These are phyloP conservation scores for Periconia sp. DNA, from an alignment of 2,329 filamentous ascomycete genomes.

Conservation along the genomic window DNA sequence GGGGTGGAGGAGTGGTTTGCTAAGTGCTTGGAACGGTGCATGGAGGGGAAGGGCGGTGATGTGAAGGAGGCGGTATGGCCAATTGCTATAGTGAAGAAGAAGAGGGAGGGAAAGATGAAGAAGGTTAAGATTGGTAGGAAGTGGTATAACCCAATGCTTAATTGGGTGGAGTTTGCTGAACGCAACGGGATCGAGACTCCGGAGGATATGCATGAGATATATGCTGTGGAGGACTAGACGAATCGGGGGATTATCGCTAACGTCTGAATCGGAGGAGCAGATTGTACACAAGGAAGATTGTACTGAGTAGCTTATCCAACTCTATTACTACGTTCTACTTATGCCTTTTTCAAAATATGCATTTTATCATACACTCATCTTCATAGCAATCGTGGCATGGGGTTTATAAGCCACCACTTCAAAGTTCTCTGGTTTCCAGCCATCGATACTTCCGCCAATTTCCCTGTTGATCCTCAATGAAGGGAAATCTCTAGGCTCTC, in stretches of 20 bases:
- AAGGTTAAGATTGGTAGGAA: constrained; percentile 11
- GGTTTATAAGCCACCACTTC: constrained; percentile 87
- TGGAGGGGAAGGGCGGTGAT: constrained; percentile 26
- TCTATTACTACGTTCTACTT: no score
- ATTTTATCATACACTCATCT: constrained; percentile 88
- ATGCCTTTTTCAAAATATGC: no score
- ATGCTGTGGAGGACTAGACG: no score
- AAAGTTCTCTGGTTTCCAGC: constrained; percentile 89
- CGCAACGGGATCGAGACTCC: constrained; percentile 20
- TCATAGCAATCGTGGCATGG: constrained; percentile 93
- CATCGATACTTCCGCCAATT: constrained; percentile 78
- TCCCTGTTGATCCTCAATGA: constrained; percentile 74
- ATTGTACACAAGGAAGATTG: no score
- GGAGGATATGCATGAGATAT: constrained; percentile 1
- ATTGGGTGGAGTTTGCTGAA: constrained; percentile 32
- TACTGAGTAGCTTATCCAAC: no score
- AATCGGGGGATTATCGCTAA: no score
- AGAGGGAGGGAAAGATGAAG: constrained; percentile 6
- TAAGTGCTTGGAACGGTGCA: constrained; percentile 23
- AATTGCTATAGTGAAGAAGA: constrained; percentile 11
- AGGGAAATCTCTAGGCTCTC: constrained; percentile 83
- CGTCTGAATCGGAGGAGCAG: no score
- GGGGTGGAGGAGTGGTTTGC: constrained; percentile 27
- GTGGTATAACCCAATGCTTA: constrained; percentile 26
- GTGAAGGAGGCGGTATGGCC: constrained; percentile 25